Percentiles rank a stretch among this genome's conserved stretches.
Evolutionary conservation across 441 rosid species (phyloP).

Genomic region (Erodium moschatum): DNA sequence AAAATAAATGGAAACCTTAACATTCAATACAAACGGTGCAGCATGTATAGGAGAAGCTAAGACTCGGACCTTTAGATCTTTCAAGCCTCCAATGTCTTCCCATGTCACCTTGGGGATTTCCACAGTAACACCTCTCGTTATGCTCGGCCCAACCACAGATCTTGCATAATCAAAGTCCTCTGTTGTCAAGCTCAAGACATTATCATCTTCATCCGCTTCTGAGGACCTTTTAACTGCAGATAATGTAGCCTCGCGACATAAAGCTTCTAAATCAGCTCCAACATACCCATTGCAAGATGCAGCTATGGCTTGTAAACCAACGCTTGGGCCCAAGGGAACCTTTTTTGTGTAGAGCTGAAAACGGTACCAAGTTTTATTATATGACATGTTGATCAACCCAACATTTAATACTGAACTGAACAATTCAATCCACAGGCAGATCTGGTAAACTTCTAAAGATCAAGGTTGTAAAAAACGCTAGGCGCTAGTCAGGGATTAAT

Average conservation of each 20-base stretch:
- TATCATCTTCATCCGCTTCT: conserved; percentile 28
- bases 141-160: conserved; percentile 72
- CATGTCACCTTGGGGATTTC: conserved; percentile 84
- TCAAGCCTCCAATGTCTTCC: conserved; percentile 84
- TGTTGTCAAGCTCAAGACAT: conserved; percentile 31
- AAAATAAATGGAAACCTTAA: not conserved
- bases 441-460: too few species aligned
- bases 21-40: conserved; percentile 5
- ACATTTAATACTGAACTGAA: not conserved
- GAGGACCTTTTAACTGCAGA: conserved; percentile 50
- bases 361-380: conserved; percentile 21
- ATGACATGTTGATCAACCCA: conserved; percentile 6
- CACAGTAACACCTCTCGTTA: conserved; percentile 79
- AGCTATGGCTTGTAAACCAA: conserved; percentile 61
- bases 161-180: conserved; percentile 68
- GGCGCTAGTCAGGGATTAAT: too few species aligned
- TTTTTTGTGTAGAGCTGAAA: conserved; percentile 70
- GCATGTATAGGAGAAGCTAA: conserved; percentile 8
- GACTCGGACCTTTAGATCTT: conserved; percentile 56
- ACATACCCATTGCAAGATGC: conserved; percentile 77
- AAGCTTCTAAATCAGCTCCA: conserved; percentile 93
- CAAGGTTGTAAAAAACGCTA: too few species aligned
- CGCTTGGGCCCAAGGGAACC: conserved; percentile 44
- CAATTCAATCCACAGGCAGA: too few species aligned
- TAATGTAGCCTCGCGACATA: conserved; percentile 70